Conservation (phyloP, 1,284 basidiomycete species). For the Cryptococcus hybrid region DNA sequence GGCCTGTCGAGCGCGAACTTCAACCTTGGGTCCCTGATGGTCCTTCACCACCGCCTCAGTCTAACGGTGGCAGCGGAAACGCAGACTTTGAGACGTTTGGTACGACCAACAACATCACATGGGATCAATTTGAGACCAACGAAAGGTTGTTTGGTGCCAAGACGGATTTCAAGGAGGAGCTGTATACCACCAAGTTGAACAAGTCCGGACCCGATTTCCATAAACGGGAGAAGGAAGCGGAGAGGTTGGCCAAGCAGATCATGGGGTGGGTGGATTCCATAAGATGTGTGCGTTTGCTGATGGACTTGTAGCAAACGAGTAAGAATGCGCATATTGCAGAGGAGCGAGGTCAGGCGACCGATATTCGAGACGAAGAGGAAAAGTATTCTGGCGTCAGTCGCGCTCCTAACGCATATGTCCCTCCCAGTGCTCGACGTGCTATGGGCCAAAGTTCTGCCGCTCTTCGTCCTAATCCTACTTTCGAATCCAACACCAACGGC, state of each 20-base stretch:
- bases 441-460: slow-evolving; percentile 14
- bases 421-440: slow-evolving; percentile 71
- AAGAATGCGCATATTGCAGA: slow-evolving; percentile 87
- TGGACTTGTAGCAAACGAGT: slow-evolving; percentile 56
- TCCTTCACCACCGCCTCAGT: slow-evolving; percentile 22
- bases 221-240: slow-evolving; percentile 82
- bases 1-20: slow-evolving; percentile 66
- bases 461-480: slow-evolving; percentile 7
- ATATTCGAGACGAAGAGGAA: slow-evolving; percentile 83
- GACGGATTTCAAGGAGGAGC: slow-evolving; percentile 87
- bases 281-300: background rate
- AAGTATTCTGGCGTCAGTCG: slow-evolving; percentile 92
- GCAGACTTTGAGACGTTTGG: slow-evolving; percentile 42
- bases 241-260: slow-evolving; percentile 87
- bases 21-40: slow-evolving; percentile 68
- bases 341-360: slow-evolving; percentile 67
- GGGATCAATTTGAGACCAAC: slow-evolving; percentile 97
- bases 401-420: slow-evolving; percentile 84
- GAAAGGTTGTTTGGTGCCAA: slow-evolving; percentile 90
- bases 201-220: slow-evolving; percentile 73
- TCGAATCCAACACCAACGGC: slow-evolving; percentile 17
- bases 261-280: slow-evolving; percentile 59
- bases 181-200: slow-evolving; percentile 95
- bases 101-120: slow-evolving; percentile 50
- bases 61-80: slow-evolving; percentile 17